phyloP scores from a whole-genome alignment of 352 stramenopile species.

The Globisporangium barbulae region DNA sequence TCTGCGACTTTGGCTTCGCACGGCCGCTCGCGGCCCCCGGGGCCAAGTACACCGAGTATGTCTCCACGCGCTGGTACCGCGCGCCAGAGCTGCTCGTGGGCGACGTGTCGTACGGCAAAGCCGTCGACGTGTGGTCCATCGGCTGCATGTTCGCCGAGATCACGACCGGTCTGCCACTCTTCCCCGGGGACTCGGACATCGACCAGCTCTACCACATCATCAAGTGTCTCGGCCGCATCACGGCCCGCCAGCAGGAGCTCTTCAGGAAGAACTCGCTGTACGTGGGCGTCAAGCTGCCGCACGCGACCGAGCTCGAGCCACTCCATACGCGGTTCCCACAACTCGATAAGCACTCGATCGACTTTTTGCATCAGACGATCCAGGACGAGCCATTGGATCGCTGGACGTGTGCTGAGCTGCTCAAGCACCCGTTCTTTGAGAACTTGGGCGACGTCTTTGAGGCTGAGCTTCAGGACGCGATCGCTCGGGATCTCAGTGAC shows the following conservation, averaged over 20 bases:
- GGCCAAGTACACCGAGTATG: constrained; percentile 86
- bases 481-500: constrained; percentile 61
- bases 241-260: constrained; percentile 70
- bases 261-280: constrained; percentile 84
- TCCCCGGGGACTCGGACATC: constrained; percentile 96
- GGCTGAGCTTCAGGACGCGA: constrained; percentile 65
- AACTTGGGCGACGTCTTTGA: constrained; percentile 55
- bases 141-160: constrained; percentile 96
- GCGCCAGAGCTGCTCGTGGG: constrained; percentile 91
- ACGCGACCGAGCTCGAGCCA: constrained; percentile 51
- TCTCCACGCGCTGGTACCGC: constrained; percentile 94
- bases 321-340: constrained; percentile 62
- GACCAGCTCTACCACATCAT: constrained; percentile 91
- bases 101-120: constrained; percentile 91
- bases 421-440: constrained; percentile 74
- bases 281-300: constrained; percentile 71
- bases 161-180: constrained; percentile 94
- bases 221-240: constrained; percentile 68
- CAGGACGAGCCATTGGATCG: constrained; percentile 73
- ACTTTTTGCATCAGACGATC: constrained; percentile 74
- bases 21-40: constrained; percentile 59
- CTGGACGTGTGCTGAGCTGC: constrained; percentile 74
- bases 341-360: constrained; percentile 58
- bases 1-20: constrained; percentile 89
- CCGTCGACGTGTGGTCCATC: constrained; percentile 97